phyloP scores from a whole-genome alignment of 2,329 filamentous ascomycete species.

The Tolypocladium pustulatum region DNA sequence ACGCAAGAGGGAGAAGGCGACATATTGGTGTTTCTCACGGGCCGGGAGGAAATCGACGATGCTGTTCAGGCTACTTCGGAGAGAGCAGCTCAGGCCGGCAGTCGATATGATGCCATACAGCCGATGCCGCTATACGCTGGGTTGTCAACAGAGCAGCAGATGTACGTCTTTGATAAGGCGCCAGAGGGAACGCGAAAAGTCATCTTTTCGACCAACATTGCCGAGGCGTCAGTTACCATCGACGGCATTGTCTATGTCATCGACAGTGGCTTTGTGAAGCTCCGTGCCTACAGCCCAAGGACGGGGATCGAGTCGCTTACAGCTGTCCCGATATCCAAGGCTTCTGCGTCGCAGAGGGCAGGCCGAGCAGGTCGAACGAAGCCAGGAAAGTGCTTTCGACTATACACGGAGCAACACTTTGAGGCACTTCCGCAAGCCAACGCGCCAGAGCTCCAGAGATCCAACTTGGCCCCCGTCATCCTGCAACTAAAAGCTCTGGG shows the following conservation, averaged over 20 bases:
- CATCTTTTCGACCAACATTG: constrained; percentile 90
- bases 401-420: constrained; percentile 75
- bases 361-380: constrained; percentile 83
- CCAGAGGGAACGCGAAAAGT: constrained; percentile 79
- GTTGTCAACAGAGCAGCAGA: constrained; percentile 80
- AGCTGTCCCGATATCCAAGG: constrained; percentile 73
- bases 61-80: constrained; percentile 72
- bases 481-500: constrained; percentile 90
- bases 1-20: constrained; percentile 71
- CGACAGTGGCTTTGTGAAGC: constrained; percentile 84
- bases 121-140: constrained; percentile 77
- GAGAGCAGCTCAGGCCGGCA: constrained; percentile 48
- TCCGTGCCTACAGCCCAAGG: constrained; percentile 72
- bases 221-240: constrained; percentile 92
- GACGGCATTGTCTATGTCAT: constrained; percentile 85
- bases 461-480: constrained; percentile 78
- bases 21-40: constrained; percentile 83
- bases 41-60: constrained; percentile 83
- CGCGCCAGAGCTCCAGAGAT: constrained; percentile 83
- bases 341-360: constrained; percentile 82
- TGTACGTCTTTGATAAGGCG: constrained; percentile 84
- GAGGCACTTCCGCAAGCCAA: constrained; percentile 57
- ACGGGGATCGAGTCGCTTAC: constrained; percentile 85
- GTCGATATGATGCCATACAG: constrained; percentile 16
- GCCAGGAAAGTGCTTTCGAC: constrained; percentile 85